phyloP scores from a whole-genome alignment of 2,329 filamentous ascomycete genomes.

The Geosmithia putterillii region DNA sequence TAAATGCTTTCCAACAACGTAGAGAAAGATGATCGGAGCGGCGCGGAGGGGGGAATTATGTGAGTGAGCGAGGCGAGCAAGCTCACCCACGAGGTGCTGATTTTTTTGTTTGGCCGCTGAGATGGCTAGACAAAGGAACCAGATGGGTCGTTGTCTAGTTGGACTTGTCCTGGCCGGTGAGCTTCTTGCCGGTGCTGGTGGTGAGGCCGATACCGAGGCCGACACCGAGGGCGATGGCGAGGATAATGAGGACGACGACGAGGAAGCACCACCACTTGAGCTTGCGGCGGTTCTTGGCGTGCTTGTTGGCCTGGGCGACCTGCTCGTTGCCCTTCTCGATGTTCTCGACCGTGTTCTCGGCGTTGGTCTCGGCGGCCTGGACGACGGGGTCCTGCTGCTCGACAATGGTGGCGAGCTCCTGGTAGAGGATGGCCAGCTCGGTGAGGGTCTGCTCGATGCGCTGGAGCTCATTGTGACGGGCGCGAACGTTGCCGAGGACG shows the following conservation, averaged over 20 bases:
- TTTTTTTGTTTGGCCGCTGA: no score
- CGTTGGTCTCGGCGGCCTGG: constrained; percentile 49
- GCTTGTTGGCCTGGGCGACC: constrained; percentile 54
- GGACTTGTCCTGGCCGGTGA: no score
- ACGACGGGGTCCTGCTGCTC: constrained; percentile 59
- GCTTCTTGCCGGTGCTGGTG: not conserved
- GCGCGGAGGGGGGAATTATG: not conserved
- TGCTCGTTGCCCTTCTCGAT: constrained; percentile 58
- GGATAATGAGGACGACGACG: constrained; percentile 44
- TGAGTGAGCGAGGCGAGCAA: no score
- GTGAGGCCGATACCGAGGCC: constrained; percentile 33
- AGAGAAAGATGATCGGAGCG: not conserved
- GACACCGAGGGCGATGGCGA: constrained; percentile 41
- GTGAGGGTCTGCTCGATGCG: constrained; percentile 65
- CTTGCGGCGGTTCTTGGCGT: constrained; percentile 54
- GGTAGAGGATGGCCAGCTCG: constrained; percentile 59
- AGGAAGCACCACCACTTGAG: constrained; percentile 74
- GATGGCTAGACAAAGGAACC: not conserved
- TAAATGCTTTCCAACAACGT: not conserved
- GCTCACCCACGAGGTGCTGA: no score
- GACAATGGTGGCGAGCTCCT: constrained; percentile 62
- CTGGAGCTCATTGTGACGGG: constrained; percentile 73
- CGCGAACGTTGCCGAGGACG: constrained; percentile 66
- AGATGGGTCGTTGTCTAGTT: not conserved
- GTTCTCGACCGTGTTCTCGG: constrained; percentile 51